Conservation (phyloP, 345 rosid species). For the Turnera subulata region DNA sequence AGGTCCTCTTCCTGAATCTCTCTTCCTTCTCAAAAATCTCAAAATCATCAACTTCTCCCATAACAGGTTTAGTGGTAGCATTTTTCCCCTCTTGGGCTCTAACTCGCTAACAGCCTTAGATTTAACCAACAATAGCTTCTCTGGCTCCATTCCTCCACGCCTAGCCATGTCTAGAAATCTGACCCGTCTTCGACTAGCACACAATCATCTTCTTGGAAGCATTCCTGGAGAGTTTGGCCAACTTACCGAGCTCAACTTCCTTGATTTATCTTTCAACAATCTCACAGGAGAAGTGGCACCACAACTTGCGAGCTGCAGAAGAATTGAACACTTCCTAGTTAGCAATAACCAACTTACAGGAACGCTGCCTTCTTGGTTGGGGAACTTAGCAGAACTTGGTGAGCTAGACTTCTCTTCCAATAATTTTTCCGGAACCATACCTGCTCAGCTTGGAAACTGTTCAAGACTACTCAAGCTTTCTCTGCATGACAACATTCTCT, state of each 20-base stretch:
- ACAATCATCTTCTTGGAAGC: constrained; percentile 57
- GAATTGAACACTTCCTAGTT: constrained; percentile 63
- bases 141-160: constrained; percentile 54
- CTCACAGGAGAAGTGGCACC: constrained; percentile 48
- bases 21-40: constrained; percentile 55
- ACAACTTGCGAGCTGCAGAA: constrained; percentile 36
- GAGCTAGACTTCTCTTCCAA: constrained; percentile 81
- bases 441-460: constrained; percentile 62
- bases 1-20: constrained; percentile 67
- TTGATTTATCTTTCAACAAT: constrained; percentile 73
- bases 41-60: constrained; percentile 73
- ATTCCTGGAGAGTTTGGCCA: constrained; percentile 59
- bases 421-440: constrained; percentile 53
- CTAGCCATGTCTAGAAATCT: constrained; percentile 55
- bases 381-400: constrained; percentile 55
- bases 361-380: constrained; percentile 68
- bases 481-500: constrained; percentile 56
- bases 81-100: constrained; percentile 62
- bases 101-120: constrained; percentile 57
- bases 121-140: constrained; percentile 70
- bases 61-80: constrained; percentile 61
- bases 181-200: constrained; percentile 64
- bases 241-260: constrained; percentile 51
- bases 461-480: constrained; percentile 62
- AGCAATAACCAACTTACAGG: constrained; percentile 58